Base-by-base conservation (phyloP, 2,329 filamentous ascomycete species). In the Penicillium verrucosum region DNA sequence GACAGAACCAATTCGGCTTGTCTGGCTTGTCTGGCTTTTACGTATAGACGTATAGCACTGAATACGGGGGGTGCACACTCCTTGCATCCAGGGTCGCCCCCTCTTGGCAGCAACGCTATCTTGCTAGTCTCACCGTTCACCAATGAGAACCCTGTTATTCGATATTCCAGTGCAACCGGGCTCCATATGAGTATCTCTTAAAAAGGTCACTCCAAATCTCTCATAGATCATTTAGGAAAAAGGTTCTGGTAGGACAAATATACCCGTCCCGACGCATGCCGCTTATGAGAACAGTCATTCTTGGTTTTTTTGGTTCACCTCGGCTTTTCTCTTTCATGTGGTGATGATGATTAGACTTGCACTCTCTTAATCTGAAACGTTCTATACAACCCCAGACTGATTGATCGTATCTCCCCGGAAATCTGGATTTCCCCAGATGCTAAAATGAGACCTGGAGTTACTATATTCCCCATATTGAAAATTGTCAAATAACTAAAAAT, bases 241-340 rank as follows among this genome's bases (percentile, higher is more conserved):
- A 21, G n/a, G 7, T 12, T 8, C 8, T 25, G 37, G 48, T 43
- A 51, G 48, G 27, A 43, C 38, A 23, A 18, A 30, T 21, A 5
- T 12, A 37, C 8, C 18, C 38, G 30, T 34, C 18, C 37, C 18
- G 37, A 51, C 27, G 37, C 48, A 42, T 21, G 27, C 37, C 37
- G 48, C 25, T 25, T 50, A 29, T 32, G 18, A n/a, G 23, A 23
- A 41, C 41, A n/a, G n/a, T n/a, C 7, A 18, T 5, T 42, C 41
- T 41, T 41, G 16, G 23, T 42, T n/a, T 27, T 27, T 18, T 21
- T 18, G 43, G 29, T 23, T 8, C 40, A 55, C 52, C 52, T 55
- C 52, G 52, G 52, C 34, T 44, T 10, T 45, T 9, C 29, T 32
- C 7, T 47, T 49, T 49, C 51, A 55, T 55, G 38, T 51, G 52